Conservation (phyloP, 2,329 filamentous ascomycete genomes). For the Exophiala aquamarina region DNA sequence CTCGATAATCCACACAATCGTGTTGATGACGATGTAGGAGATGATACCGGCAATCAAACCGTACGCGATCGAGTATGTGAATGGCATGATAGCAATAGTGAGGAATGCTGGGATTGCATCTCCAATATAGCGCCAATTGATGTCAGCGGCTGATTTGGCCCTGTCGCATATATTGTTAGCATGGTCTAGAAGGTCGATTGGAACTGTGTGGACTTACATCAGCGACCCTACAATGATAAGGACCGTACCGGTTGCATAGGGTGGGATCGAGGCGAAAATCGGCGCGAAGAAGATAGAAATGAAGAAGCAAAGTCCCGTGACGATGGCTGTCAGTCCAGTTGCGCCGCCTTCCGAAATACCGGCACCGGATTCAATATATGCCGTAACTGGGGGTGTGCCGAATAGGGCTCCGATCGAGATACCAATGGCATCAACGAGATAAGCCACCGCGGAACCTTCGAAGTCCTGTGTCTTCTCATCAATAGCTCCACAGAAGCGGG, state of each 20-base stretch:
- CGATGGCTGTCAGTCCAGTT: conserved; percentile 79
- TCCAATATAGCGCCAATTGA: conserved; percentile 86
- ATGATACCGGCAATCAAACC: conserved; percentile 79
- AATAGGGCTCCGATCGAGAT: conserved; percentile 80
- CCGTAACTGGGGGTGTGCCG: conserved; percentile 77
- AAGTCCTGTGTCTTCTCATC: conserved; percentile 84
- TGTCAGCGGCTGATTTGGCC: conserved; percentile 60
- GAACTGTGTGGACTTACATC: conserved; percentile 61
- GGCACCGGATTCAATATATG: conserved; percentile 85
- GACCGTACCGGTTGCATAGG: conserved; percentile 88
- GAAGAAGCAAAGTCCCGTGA: conserved; percentile 80
- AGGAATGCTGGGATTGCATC: conserved; percentile 83
- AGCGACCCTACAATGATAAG: conserved; percentile 83
- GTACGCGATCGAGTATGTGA: conserved; percentile 85
- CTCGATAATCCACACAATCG: conserved; percentile 67
- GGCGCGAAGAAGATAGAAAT: conserved; percentile 86
- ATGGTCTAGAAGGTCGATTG: background rate
- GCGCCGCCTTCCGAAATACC: conserved; percentile 85
- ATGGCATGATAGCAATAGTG: conserved; percentile 82
- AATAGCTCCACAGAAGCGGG: conserved; percentile 75
- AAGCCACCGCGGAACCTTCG: conserved; percentile 79
- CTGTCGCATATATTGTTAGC: conserved; percentile 4
- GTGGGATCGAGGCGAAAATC: conserved; percentile 84
- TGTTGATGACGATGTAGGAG: conserved; percentile 75
- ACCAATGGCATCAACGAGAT: conserved; percentile 76